Evolutionary conservation across 73 alveolate genomes (phyloP).

Genomic region (Stentor coeruleus): DNA sequence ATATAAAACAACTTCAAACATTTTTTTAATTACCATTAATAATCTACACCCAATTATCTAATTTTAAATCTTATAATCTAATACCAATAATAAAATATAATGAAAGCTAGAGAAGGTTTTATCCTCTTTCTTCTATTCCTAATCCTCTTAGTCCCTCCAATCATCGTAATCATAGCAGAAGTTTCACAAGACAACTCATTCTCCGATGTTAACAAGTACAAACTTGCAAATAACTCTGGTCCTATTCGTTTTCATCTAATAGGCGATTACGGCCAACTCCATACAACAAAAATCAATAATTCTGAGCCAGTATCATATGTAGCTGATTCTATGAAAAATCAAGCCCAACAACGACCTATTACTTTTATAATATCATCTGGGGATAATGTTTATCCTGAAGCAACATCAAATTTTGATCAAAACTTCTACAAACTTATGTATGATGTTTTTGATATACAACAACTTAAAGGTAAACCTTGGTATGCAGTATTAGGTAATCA

Average conservation of each 20-base stretch:
- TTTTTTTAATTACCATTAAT: too few species aligned
- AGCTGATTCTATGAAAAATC: neutral
- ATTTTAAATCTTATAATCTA: too few species aligned
- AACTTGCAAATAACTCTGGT: too few species aligned
- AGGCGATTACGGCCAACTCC: slow-evolving; percentile 1
- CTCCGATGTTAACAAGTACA: neutral
- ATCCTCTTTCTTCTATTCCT: neutral
- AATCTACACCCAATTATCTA: too few species aligned
- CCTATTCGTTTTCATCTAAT: neutral
- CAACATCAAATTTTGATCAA: neutral
- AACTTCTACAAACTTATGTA: neutral
- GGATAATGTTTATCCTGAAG: neutral
- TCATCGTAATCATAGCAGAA: neutral
- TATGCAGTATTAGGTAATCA: slow-evolving; percentile 17
- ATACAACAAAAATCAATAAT: neutral
- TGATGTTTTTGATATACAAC: neutral
- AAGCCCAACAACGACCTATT: neutral
- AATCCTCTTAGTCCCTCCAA: slow-evolving; percentile 16
- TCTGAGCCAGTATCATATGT: slow-evolving; percentile 10
- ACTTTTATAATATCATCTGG: neutral
- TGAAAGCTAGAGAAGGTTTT: neutral
- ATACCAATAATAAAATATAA: too few species aligned
- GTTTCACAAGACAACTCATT: neutral
- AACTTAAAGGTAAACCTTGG: neutral
- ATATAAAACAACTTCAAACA: too few species aligned